Evolutionary conservation across 2,329 filamentous ascomycete species (phyloP).

Genomic region (Blastomyces parvus): DNA sequence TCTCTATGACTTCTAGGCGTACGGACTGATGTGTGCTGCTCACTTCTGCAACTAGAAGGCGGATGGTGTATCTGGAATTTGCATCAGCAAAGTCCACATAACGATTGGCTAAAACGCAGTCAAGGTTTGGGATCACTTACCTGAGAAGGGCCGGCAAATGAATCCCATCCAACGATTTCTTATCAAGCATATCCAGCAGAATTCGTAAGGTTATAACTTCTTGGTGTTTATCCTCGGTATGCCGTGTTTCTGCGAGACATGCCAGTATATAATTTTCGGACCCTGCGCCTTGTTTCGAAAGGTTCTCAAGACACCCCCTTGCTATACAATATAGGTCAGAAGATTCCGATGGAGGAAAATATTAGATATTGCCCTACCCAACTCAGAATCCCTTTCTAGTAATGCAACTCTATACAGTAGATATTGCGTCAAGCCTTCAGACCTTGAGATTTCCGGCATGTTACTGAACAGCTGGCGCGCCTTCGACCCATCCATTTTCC

Average conservation of each 20-base stretch:
- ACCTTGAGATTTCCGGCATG: slow-evolving; percentile 50
- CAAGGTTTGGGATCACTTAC: slow-evolving; percentile 31
- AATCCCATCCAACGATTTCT: slow-evolving; percentile 39
- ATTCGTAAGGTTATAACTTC: slow-evolving; percentile 51
- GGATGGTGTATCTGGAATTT: slow-evolving; percentile 33
- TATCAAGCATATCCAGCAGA: slow-evolving; percentile 49
- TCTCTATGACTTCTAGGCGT: slow-evolving; percentile 25
- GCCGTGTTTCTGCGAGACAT: slow-evolving; percentile 68
- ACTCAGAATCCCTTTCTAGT: slow-evolving; percentile 46
- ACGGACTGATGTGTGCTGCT: slow-evolving; percentile 24
- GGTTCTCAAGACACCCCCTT: slow-evolving; percentile 51
- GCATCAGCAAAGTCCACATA: background rate
- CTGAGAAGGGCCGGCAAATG: slow-evolving; percentile 57
- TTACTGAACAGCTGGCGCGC: slow-evolving; percentile 48
- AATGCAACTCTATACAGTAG: slow-evolving; percentile 66
- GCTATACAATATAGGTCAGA: slow-evolving; percentile 34
- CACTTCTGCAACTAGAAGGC: slow-evolving; percentile 39
- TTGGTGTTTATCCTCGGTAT: slow-evolving; percentile 51
- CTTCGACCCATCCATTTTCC: slow-evolving; percentile 44
- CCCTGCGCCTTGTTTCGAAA: slow-evolving; percentile 46
- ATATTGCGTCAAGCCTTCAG: slow-evolving; percentile 59
- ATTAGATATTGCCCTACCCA: slow-evolving; percentile 30
- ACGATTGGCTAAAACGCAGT: background rate
- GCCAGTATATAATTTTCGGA: slow-evolving; percentile 63
- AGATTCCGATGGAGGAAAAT: slow-evolving; percentile 11